Evolutionary conservation across 331 rosid genomes (phyloP).

Genomic region (Quercus phellos): DNA sequence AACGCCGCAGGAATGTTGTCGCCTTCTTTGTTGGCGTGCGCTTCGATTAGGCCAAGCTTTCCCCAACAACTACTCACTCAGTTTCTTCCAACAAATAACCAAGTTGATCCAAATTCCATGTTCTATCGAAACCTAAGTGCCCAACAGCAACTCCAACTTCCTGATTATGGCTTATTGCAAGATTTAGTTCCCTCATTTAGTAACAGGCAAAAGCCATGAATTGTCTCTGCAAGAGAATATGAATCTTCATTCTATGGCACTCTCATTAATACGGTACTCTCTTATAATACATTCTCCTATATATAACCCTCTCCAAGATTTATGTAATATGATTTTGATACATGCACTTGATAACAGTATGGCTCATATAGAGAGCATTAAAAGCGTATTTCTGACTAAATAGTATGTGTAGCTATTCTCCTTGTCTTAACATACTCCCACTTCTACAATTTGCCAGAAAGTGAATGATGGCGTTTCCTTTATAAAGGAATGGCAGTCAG

Average conservation of each 20-base stretch:
- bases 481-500: not conserved
- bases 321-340: not conserved
- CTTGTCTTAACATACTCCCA: not conserved
- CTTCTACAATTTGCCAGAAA: not conserved
- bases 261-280: not conserved
- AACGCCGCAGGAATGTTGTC: slow-evolving; percentile 56
- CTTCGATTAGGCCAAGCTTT: slow-evolving; percentile 29
- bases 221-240: not conserved
- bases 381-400: not conserved
- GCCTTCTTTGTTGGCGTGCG: slow-evolving; percentile 40
- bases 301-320: not conserved
- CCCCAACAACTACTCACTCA: slow-evolving; percentile 78
- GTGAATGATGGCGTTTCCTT: not conserved
- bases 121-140: slow-evolving; percentile 41
- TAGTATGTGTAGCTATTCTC: not conserved
- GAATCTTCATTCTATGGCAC: not conserved
- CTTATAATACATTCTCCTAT: not conserved
- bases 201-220: slow-evolving; percentile 45
- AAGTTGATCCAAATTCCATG: slow-evolving; percentile 28
- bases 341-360: not conserved
- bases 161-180: slow-evolving; percentile 71
- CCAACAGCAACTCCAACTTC: slow-evolving; percentile 42
- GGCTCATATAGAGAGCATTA: not conserved
- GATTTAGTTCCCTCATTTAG: slow-evolving; percentile 56
- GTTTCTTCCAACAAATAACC: slow-evolving; percentile 49